phyloP scores from a whole-genome alignment of 2,329 filamentous ascomycete species.

The Tricladium varicosporioides region DNA sequence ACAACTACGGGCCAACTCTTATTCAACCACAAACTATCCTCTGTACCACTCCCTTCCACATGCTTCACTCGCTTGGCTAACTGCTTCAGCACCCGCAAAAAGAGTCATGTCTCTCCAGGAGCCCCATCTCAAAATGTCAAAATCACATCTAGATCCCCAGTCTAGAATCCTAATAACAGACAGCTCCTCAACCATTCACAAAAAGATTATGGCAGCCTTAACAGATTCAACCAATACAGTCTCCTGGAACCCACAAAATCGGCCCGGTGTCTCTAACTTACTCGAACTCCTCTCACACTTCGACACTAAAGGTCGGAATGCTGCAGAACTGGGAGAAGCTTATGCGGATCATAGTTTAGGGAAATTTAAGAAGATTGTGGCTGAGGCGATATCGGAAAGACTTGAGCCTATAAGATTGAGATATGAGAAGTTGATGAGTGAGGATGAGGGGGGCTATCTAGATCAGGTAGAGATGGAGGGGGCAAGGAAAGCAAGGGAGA shows the following conservation, averaged over 20 bases:
- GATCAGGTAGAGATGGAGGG: slow-evolving; percentile 58
- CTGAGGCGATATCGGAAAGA: slow-evolving; percentile 52
- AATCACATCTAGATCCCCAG: slow-evolving; percentile 69
- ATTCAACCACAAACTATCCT: slow-evolving; percentile 68
- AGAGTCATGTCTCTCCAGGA: slow-evolving; percentile 86
- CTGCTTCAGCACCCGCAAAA: slow-evolving; percentile 54
- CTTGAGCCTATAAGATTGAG: slow-evolving; percentile 54
- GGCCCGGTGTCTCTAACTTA: slow-evolving; percentile 87
- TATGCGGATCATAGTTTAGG: slow-evolving; percentile 47
- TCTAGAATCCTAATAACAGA: slow-evolving; percentile 87
- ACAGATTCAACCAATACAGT: slow-evolving; percentile 71
- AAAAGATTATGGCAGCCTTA: slow-evolving; percentile 69
- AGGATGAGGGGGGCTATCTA: slow-evolving; percentile 50
- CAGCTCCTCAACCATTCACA: slow-evolving; percentile 55
- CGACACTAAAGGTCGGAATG: slow-evolving; percentile 42
- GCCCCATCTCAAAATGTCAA: slow-evolving; percentile 88
- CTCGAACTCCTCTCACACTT: slow-evolving; percentile 77
- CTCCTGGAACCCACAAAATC: slow-evolving; percentile 64
- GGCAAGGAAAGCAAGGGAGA: slow-evolving; percentile 57
- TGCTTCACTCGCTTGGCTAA: slow-evolving; percentile 4
- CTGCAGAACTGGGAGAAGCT: slow-evolving; percentile 40
- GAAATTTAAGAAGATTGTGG: slow-evolving; percentile 63
- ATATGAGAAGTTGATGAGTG: slow-evolving; percentile 51
- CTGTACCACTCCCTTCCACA: slow-evolving; percentile 46
- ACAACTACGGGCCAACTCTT: slow-evolving; percentile 63